These are phyloP conservation scores for Naganishia onofrii DNA, from an alignment of 768 basidiomycete genomes.

Conservation along the genomic window DNA sequence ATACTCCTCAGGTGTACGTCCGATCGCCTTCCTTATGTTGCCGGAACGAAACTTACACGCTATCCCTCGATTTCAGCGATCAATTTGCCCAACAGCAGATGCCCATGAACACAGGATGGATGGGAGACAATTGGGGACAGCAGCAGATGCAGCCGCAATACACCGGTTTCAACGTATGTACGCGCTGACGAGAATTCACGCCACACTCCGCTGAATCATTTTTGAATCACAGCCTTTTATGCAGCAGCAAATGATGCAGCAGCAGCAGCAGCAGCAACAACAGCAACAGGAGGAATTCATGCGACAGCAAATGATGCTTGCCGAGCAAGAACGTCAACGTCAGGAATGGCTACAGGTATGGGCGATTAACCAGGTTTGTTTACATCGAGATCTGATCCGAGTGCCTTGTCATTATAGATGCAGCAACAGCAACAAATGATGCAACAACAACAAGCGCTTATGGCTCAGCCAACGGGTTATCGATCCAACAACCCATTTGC, in stretches of 20 bases:
- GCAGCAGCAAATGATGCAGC: constrained; percentile 77
- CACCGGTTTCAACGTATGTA: constrained; percentile 73
- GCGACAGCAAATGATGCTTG: constrained; percentile 55
- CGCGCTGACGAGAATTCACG: not conserved
- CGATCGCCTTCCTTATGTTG: constrained; percentile 34
- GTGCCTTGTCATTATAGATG: constrained; percentile 40
- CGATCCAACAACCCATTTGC: constrained; percentile 98
- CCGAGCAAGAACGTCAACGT: constrained; percentile 53
- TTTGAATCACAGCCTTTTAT: constrained; percentile 43
- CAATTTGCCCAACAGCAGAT: constrained; percentile 58
- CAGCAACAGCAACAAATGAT: constrained; percentile 41
- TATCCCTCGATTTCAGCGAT: constrained; percentile 55
- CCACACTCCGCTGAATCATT: not conserved
- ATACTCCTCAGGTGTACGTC: constrained; percentile 52
- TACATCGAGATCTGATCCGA: constrained; percentile 42
- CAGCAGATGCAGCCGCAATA: constrained; percentile 85
- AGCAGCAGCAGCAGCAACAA: constrained; percentile 74
- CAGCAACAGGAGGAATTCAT: constrained; percentile 53
- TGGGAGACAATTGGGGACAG: constrained; percentile 48
- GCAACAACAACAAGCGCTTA: constrained; percentile 45
- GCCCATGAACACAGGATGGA: constrained; percentile 49
- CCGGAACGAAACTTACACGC: constrained; percentile 56
- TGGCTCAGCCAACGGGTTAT: constrained; percentile 52
- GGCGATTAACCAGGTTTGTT: not conserved
- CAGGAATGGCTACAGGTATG: constrained; percentile 51